Base-by-base conservation (phyloP, 1,284 basidiomycete genomes). In the Cryptococcus sp. region DNA sequence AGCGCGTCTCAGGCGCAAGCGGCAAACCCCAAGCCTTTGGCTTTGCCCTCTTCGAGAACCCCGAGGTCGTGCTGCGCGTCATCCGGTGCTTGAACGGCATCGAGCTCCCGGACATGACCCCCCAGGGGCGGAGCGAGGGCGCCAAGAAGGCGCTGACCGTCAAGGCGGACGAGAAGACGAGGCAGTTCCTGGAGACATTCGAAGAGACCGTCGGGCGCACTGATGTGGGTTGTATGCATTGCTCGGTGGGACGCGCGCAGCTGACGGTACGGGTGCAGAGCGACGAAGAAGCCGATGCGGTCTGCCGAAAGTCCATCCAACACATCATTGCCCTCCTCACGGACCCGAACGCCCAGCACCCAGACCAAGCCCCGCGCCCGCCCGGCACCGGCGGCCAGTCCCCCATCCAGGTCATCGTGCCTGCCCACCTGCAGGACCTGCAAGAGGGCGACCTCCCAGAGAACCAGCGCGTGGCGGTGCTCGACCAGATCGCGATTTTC, bases 381-480 rank as follows among this genome's bases (percentile, higher is more conserved):
- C 84, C 0, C 4, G 84, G 82, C 55, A 36, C 86, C 83, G 67
- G 67, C 3, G 64, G 66, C 2, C 35, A 56, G 33, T 68, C 65
- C n/a, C 69, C 69, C 5, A 64, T 73, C 33, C 54, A 70, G n/a
- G 71, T 74, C 69, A 84, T 91, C 60, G 91, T 97, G 36, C 93
- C 94, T 11, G 90, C 91, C 6, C 94, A 97, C 78, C 82, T 98
- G 23, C 91, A 94, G 75, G 93, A 97, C 75, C 81, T 98, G 37
- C 88, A 94, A 70, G 91, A 94, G 78, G 89, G 91, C 50, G 93
- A 97, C 70, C 82, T 98, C 28, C 93, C 93, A n/a, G 93, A 95
- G 77, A 89, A 89, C 1, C 91, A 94, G 75, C 87, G 93, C 21
- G 91, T 89, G 2, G 86, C 90, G 35, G 93, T 98, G 54, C 87